Conservation (phyloP, 805 yeast genomes). For the Hermanozyma aechmeae region DNA sequence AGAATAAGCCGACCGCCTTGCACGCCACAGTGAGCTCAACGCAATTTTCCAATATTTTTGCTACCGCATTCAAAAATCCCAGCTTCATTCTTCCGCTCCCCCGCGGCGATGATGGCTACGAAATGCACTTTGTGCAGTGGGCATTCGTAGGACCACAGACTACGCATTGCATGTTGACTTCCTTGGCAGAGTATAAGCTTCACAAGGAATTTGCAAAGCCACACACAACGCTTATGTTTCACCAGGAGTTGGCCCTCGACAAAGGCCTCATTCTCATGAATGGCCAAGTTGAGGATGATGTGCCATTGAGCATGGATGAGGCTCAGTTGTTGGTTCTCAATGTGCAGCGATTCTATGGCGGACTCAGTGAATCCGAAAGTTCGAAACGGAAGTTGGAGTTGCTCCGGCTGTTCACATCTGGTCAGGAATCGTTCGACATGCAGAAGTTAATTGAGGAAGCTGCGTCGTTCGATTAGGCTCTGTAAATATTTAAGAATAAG, state of each 20-base stretch:
- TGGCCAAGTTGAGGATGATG: slow-evolving; percentile 69
- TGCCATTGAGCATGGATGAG: slow-evolving; percentile 58
- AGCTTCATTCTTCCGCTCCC: slow-evolving; percentile 88
- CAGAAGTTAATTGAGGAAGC: slow-evolving; percentile 65
- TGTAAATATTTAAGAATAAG: not conserved
- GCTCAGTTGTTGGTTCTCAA: slow-evolving; percentile 70
- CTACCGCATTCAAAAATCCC: slow-evolving; percentile 66
- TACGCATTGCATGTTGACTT: slow-evolving; percentile 81
- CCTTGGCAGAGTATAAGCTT: slow-evolving; percentile 83
- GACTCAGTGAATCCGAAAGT: slow-evolving; percentile 33
- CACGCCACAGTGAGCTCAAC: slow-evolving; percentile 53
- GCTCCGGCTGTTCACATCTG: slow-evolving; percentile 60
- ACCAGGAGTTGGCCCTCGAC: slow-evolving; percentile 56
- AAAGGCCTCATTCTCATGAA: slow-evolving; percentile 75
- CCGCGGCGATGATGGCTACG: slow-evolving; percentile 47
- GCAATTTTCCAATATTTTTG: slow-evolving; percentile 54
- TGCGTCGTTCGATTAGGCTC: slow-evolving; percentile 53
- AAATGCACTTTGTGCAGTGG: slow-evolving; percentile 94
- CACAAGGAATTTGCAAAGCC: slow-evolving; percentile 92
- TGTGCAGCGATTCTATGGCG: slow-evolving; percentile 79
- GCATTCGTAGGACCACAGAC: slow-evolving; percentile 75
- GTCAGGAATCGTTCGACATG: slow-evolving; percentile 55
- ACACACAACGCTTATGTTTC: slow-evolving; percentile 85
- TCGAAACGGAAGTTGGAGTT: slow-evolving; percentile 44
- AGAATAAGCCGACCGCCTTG: slow-evolving; percentile 45